phyloP scores from a whole-genome alignment of 768 basidiomycete genomes.

The Galerina marginata region DNA sequence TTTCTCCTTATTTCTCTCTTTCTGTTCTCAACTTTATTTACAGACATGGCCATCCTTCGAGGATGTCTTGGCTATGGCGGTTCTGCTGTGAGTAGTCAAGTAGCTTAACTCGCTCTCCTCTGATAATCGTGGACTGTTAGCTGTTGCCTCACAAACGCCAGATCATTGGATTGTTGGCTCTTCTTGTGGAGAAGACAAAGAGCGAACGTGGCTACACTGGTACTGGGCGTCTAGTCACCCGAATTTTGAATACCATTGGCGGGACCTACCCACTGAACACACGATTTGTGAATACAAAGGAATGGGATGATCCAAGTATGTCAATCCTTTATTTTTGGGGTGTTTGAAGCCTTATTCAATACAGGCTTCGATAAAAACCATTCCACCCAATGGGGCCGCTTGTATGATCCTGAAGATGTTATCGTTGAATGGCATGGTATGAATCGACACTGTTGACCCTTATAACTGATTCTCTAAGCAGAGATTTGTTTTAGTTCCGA shows the following conservation, averaged over 20 bases:
- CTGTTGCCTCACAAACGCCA: slow-evolving; percentile 71
- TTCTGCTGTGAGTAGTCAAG: slow-evolving; percentile 49
- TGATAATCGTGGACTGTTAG: slow-evolving; percentile 38
- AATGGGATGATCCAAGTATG: slow-evolving; percentile 80
- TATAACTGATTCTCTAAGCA: slow-evolving; percentile 12
- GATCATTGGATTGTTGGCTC: slow-evolving; percentile 62
- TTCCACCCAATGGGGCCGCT: slow-evolving; percentile 77
- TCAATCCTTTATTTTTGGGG: neutral
- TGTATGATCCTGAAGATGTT: slow-evolving; percentile 80
- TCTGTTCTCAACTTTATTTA: neutral
- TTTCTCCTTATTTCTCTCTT: neutral
- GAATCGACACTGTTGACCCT: slow-evolving; percentile 18
- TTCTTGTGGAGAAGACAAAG: slow-evolving; percentile 81
- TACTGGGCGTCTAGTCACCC: slow-evolving; percentile 77
- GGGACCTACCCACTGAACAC: slow-evolving; percentile 79
- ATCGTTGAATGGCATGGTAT: slow-evolving; percentile 88
- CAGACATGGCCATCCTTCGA: slow-evolving; percentile 82
- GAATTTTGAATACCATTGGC: slow-evolving; percentile 75
- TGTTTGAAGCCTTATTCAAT: slow-evolving; percentile 12
- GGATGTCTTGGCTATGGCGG: slow-evolving; percentile 84
- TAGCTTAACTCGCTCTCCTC: neutral
- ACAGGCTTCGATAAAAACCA: slow-evolving; percentile 69
- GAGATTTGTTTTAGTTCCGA: slow-evolving; percentile 50
- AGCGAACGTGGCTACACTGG: slow-evolving; percentile 89
- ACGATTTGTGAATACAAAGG: slow-evolving; percentile 81